Percentiles rank a stretch among this genome's conserved stretches.
Conservation (phyloP, 2,329 filamentous ascomycete species). For the Fusarium veterinarium region DNA sequence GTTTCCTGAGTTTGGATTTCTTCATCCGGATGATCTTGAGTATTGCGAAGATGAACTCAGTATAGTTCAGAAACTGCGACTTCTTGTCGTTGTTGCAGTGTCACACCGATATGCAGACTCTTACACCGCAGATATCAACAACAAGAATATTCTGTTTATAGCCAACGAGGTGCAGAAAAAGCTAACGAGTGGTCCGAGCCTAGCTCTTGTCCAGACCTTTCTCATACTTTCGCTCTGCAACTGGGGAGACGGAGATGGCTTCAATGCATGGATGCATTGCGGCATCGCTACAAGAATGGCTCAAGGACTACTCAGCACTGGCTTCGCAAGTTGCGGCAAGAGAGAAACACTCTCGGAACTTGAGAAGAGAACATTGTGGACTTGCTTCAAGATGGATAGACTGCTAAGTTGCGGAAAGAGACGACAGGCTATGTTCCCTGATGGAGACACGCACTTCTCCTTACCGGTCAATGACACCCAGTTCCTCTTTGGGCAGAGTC, state of each 20-base stretch:
- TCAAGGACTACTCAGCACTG: conserved; percentile 38
- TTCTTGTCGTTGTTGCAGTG: conserved; percentile 29
- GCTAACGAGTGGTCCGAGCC: conserved; percentile 19
- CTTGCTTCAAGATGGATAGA: conserved; percentile 42
- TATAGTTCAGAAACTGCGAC: conserved; percentile 22
- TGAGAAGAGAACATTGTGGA: conserved; percentile 41
- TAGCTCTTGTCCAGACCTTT: conserved; percentile 37
- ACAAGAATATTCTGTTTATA: background rate
- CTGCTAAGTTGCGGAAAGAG: conserved; percentile 39
- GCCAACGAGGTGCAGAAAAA: conserved; percentile 29
- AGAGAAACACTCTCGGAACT: conserved; percentile 29
- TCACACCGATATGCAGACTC: conserved; percentile 25
- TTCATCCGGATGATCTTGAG: conserved; percentile 41
- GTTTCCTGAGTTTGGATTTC: conserved; percentile 42
- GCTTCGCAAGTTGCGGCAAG: conserved; percentile 27
- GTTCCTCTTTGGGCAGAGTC: conserved; percentile 31
- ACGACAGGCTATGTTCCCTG: conserved; percentile 38
- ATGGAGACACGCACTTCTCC: conserved; percentile 28
- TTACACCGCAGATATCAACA: background rate
- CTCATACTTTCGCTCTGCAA: conserved; percentile 38
- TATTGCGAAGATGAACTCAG: conserved; percentile 19
- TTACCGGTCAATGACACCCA: conserved; percentile 31
- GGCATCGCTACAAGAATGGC: conserved; percentile 43
- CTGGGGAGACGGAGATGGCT: conserved; percentile 44
- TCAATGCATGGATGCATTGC: conserved; percentile 44